phyloP scores from a whole-genome alignment of 495 filamentous ascomycete species.

The Choiromyces venosus region DNA sequence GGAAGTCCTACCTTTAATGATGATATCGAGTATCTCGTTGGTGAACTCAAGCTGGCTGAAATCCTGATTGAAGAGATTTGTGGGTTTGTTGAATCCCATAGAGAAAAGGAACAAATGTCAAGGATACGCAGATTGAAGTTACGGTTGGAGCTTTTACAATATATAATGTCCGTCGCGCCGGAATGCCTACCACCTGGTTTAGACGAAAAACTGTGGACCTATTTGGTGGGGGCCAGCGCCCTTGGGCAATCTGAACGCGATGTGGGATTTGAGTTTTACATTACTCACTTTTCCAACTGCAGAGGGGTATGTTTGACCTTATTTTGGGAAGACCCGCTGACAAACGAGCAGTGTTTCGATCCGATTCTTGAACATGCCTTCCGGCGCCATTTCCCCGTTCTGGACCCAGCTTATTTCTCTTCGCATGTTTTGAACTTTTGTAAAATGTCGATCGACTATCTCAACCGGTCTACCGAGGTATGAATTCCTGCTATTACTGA shows the following conservation, averaged over 20 bases:
- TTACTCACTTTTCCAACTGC: constrained; percentile 30
- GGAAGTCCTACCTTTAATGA: constrained; percentile 43
- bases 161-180: constrained; percentile 36
- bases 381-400: constrained; percentile 32
- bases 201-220: constrained; percentile 38
- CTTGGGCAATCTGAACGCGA: constrained; percentile 36
- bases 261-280: constrained; percentile 40
- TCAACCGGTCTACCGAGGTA: constrained; percentile 35
- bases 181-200: constrained; percentile 29
- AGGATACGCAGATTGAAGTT: constrained; percentile 34
- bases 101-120: constrained; percentile 23
- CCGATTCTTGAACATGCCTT: constrained; percentile 39
- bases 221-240: constrained; percentile 36
- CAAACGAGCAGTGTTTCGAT: constrained; percentile 23
- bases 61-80: constrained; percentile 52
- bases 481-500: constrained; percentile 11
- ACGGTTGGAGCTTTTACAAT: constrained; percentile 43
- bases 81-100: constrained; percentile 45
- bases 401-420: constrained; percentile 37
- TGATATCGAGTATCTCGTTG: constrained; percentile 52
- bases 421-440: constrained; percentile 37
- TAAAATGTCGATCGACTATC: constrained; percentile 39
- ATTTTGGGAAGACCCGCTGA: constrained; percentile 11
- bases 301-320: constrained; percentile 20
- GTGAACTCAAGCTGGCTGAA: constrained; percentile 51